Percentiles rank a stretch among this genome's conserved stretches.
Evolutionary conservation across 139 green algal species (phyloP).

Genomic region (Zygnema circumcarinatum): DNA sequence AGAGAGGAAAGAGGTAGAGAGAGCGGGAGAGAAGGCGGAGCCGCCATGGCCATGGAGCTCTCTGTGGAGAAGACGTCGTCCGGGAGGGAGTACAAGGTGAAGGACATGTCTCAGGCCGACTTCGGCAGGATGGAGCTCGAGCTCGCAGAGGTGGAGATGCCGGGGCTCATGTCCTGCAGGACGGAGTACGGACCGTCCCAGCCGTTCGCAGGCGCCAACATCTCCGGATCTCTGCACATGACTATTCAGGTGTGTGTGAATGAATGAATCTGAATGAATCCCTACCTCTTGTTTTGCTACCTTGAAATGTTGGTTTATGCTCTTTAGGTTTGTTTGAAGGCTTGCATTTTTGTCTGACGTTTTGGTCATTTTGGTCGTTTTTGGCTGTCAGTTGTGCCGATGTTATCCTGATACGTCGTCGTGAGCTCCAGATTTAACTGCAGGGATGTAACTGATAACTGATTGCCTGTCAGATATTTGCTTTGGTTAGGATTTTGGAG

Average conservation of each 20-base stretch:
- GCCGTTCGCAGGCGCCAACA: conserved; percentile 91
- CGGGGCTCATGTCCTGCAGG: conserved; percentile 93
- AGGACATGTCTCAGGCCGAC: conserved; percentile 84
- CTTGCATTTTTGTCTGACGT: background rate
- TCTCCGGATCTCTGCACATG: conserved; percentile 98
- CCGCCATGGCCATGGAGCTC: conserved; percentile 20
- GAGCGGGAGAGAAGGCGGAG: background rate
- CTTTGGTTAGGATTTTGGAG: too few relatives aligned
- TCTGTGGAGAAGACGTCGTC: conserved; percentile 56
- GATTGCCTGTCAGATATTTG: too few relatives aligned
- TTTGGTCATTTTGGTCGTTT: background rate
- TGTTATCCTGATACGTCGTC: too few relatives aligned
- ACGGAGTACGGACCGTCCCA: conserved; percentile 91
- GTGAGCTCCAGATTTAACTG: too few relatives aligned
- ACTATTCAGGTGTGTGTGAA: conserved; percentile 90
- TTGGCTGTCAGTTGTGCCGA: background rate
- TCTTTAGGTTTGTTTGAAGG: background rate
- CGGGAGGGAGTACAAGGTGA: conserved; percentile 71
- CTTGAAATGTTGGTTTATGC: background rate
- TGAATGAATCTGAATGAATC: background rate
- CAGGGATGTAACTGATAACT: too few relatives aligned
- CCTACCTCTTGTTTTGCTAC: background rate
- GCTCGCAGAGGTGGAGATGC: conserved; percentile 98
- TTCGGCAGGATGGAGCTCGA: conserved; percentile 99
- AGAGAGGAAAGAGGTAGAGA: background rate